Percentiles rank a stretch among this genome's conserved stretches.
Conservation (phyloP, 345 rosid genomes). For the Iberis pinnata region DNA sequence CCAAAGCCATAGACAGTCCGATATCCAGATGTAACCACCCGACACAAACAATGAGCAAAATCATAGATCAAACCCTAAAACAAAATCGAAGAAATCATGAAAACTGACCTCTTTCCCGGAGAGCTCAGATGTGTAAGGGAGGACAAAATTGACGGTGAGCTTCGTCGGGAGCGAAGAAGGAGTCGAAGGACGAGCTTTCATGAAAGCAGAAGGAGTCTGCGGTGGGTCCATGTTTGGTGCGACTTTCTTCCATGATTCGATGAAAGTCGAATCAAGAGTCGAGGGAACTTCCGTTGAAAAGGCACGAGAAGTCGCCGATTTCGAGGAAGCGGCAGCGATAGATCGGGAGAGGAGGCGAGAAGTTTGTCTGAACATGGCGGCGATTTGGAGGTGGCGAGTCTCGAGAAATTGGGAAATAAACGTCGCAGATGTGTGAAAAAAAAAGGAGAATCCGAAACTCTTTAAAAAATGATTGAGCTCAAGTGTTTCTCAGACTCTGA, state of each 20-base stretch:
- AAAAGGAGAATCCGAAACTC: not conserved
- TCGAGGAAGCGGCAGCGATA: slow-evolving; percentile 27
- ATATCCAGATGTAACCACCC: slow-evolving; percentile 8
- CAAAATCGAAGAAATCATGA: not conserved
- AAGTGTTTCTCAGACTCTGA: not conserved
- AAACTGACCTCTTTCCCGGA: slow-evolving; percentile 47
- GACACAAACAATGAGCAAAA: not conserved
- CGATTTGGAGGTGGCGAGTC: slow-evolving; percentile 9
- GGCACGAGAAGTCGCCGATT: slow-evolving; percentile 33
- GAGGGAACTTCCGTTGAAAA: slow-evolving; percentile 54
- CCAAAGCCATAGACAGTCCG: slow-evolving; percentile 14
- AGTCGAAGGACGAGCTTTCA: slow-evolving; percentile 56
- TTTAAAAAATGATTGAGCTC: not conserved
- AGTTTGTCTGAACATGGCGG: slow-evolving; percentile 46
- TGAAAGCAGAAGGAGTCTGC: slow-evolving; percentile 63
- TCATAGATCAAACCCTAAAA: slow-evolving; percentile 12
- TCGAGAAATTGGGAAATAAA: not conserved
- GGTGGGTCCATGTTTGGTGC: slow-evolving; percentile 74
- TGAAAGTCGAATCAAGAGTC: slow-evolving; percentile 41
- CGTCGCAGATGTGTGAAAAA: slow-evolving; percentile 16
- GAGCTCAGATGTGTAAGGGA: slow-evolving; percentile 58
- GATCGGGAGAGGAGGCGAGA: slow-evolving; percentile 45
- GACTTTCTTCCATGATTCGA: slow-evolving; percentile 71
- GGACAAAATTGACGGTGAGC: slow-evolving; percentile 84
- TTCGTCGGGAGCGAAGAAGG: slow-evolving; percentile 65